phyloP scores from a whole-genome alignment of 2,329 filamentous ascomycete species.

The Metarhizium anisopliae region DNA sequence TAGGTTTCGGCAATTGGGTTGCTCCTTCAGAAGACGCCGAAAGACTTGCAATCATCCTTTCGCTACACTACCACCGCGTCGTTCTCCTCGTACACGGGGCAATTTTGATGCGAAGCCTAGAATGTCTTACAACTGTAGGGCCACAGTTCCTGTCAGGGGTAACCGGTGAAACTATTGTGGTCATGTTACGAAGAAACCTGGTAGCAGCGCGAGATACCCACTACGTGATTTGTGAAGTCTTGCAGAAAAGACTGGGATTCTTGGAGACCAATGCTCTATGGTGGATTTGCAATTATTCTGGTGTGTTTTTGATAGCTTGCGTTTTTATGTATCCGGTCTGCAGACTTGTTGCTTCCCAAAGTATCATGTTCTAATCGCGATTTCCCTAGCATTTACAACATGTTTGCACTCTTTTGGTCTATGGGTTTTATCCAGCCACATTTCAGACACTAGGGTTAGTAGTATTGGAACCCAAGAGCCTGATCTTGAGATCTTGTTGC shows the following conservation, averaged over 20 bases:
- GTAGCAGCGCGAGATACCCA: background rate
- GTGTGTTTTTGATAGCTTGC: background rate
- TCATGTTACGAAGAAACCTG: background rate
- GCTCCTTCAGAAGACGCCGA: background rate
- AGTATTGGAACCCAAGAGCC: background rate
- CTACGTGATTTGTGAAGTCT: background rate
- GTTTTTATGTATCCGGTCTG: background rate
- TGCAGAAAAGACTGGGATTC: background rate
- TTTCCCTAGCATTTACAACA: background rate
- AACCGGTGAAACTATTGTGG: background rate
- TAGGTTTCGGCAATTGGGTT: background rate
- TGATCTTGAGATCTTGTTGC: background rate
- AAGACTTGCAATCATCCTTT: background rate
- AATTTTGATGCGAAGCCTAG: background rate
- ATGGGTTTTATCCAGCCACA: background rate
- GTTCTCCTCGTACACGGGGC: background rate
- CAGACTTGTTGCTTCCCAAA: background rate
- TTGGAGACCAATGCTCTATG: background rate
- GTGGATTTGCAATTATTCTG: background rate
- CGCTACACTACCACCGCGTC: background rate
- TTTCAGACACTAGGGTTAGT: background rate
- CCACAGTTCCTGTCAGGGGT: background rate
- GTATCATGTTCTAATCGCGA: background rate
- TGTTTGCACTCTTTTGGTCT: background rate
- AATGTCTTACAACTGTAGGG: background rate